Percentiles rank a stretch among this genome's conserved stretches.
Evolutionary conservation across 495 filamentous ascomycete genomes (phyloP).

Genomic region (Daldinia caldariorum): DNA sequence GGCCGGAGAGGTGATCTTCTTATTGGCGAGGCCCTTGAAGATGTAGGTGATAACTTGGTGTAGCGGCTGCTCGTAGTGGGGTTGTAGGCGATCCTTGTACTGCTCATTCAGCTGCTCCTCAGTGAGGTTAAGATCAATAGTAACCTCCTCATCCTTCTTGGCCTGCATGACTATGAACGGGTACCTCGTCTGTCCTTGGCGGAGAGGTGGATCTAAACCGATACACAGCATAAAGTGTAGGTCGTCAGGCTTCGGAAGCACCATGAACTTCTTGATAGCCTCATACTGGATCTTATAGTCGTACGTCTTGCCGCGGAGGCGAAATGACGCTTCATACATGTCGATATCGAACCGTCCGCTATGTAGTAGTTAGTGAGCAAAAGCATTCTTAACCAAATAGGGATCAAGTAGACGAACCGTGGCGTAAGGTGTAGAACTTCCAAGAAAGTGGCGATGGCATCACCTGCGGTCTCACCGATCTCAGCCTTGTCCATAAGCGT

Average conservation of each 20-base stretch:
- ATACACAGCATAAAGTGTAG: conserved; percentile 93
- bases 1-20: conserved; percentile 92
- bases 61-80: conserved; percentile 90
- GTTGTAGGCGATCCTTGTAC: conserved; percentile 86
- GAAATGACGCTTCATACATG: conserved; percentile 98
- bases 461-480: conserved; percentile 97
- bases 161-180: conserved; percentile 99
- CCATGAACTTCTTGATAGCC: conserved; percentile 97
- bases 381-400: not conserved
- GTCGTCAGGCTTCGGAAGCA: conserved; percentile 97
- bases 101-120: conserved; percentile 82
- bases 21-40: conserved; percentile 91
- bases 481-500: conserved; percentile 98
- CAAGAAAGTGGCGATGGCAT: conserved; percentile 96
- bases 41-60: conserved; percentile 92
- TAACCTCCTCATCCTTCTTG: conserved; percentile 97
- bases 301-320: conserved; percentile 97
- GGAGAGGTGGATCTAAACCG: conserved; percentile 92
- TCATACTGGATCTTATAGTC: conserved; percentile 99
- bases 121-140: conserved; percentile 96
- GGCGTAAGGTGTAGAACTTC: conserved; percentile 98
- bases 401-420: conserved; percentile 65
- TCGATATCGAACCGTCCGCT: conserved; percentile 99
- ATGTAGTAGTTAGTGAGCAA: conserved; percentile 49
- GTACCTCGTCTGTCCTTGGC: conserved; percentile 97